Percentiles rank a stretch among this genome's conserved stretches.
These are phyloP conservation scores for Lipomyces yamanashiensis DNA, from an alignment of 805 yeast genomes.

Conservation along the genomic window DNA sequence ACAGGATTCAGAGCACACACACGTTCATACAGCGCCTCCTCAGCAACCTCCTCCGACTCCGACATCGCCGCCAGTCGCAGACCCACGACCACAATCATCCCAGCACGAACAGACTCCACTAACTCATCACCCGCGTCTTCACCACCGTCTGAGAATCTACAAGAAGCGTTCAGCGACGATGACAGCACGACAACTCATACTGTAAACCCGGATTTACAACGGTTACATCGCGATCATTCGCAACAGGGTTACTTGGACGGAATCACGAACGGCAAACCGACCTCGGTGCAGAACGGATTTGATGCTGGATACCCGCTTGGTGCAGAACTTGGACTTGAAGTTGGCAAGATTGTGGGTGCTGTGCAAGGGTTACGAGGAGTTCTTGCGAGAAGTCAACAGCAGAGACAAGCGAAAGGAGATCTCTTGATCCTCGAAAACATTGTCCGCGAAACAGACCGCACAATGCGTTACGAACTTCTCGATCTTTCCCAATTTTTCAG, in stretches of 20 bases:
- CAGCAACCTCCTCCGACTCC: not conserved
- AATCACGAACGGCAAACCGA: constrained; percentile 66
- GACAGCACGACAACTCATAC: not conserved
- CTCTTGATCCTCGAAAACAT: not conserved
- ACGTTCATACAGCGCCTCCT: too few species aligned
- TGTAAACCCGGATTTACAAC: constrained; percentile 16
- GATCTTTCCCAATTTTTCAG: constrained; percentile 19
- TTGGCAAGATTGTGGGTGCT: constrained; percentile 67
- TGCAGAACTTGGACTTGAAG: constrained; percentile 64
- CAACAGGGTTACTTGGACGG: constrained; percentile 89
- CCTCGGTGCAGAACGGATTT: constrained; percentile 75
- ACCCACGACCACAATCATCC: not conserved
- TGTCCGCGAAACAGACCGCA: not conserved
- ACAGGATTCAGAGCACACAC: too few species aligned
- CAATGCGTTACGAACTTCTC: constrained; percentile 13
- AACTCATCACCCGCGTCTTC: constrained; percentile 7
- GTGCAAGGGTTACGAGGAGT: constrained; percentile 49
- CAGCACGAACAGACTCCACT: not conserved
- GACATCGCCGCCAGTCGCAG: not conserved
- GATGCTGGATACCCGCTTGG: constrained; percentile 81
- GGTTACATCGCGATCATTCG: constrained; percentile 58
- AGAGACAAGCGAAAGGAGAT: not conserved
- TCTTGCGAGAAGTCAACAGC: not conserved
- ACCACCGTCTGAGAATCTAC: not conserved
- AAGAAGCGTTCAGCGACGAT: not conserved